A percentile compares a stretch with the other conserved stretches of the same genome.
These are phyloP conservation scores for Mallotus repandus DNA, from an alignment of 441 rosid species.

Conservation along the genomic window DNA sequence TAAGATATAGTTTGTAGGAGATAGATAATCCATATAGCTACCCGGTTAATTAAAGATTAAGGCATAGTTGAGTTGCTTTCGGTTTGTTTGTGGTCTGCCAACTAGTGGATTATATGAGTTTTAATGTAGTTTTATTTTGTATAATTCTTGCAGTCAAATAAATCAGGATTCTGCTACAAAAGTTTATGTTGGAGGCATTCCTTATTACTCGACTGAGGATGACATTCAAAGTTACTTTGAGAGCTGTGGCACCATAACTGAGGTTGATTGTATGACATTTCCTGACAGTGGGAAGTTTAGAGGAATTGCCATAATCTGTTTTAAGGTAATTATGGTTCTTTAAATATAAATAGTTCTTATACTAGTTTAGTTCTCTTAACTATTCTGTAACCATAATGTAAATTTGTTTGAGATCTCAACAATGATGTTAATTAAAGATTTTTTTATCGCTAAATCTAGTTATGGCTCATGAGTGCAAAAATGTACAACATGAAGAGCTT, in stretches of 20 bases:
- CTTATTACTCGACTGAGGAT: constrained; percentile 77
- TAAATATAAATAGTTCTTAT: background rate
- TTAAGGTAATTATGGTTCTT: constrained; percentile 47
- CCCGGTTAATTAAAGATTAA: no score
- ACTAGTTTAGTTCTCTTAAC: background rate
- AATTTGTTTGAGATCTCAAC: background rate
- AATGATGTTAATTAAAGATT: background rate
- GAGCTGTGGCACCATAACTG: constrained; percentile 74
- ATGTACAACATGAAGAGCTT: background rate
- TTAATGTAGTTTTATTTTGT: constrained; percentile 20
- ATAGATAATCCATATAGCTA: no score
- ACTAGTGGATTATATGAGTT: no score
- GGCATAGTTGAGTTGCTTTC: no score
- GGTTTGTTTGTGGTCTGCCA: no score
- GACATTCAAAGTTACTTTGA: constrained; percentile 83
- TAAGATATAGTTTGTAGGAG: no score
- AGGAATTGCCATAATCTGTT: constrained; percentile 80
- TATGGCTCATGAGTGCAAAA: background rate
- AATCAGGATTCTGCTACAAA: constrained; percentile 47
- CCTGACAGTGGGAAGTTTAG: constrained; percentile 81
- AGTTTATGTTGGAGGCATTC: constrained; percentile 92
- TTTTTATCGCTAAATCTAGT: background rate
- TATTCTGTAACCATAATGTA: background rate
- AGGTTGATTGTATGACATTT: constrained; percentile 77
- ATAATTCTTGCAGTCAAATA: constrained; percentile 40